Evolutionary conservation across 2,329 filamentous ascomycete species (phyloP).

Genomic region (Aspergillus oerlinghausenensis): DNA sequence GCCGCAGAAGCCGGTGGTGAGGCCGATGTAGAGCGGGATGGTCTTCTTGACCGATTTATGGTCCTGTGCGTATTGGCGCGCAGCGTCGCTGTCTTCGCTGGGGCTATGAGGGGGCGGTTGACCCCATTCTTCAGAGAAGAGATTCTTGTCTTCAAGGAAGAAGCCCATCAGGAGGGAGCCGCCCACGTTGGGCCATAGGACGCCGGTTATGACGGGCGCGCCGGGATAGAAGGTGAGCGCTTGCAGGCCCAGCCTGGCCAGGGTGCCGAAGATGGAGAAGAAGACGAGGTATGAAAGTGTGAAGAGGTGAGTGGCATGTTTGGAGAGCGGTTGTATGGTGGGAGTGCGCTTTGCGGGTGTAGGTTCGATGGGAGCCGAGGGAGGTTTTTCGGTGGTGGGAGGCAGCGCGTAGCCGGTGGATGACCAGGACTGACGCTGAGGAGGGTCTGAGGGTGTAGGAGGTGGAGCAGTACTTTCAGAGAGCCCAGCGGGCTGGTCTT

Average conservation of each 20-base stretch:
- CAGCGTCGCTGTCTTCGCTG: constrained; percentile 21
- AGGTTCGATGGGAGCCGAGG: constrained; percentile 9
- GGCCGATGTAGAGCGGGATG: constrained; percentile 80
- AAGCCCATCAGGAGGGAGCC: constrained; percentile 84
- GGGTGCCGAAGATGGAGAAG: constrained; percentile 78
- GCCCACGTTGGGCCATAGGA: constrained; percentile 82
- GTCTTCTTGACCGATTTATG: constrained; percentile 71
- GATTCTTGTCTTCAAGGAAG: constrained; percentile 68
- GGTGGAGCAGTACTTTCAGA: constrained; percentile 28
- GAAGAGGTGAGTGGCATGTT: constrained; percentile 57
- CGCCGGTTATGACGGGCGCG: constrained; percentile 67
- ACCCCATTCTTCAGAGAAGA: constrained; percentile 69
- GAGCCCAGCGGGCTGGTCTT: constrained; percentile 3
- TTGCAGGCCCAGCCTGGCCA: constrained; percentile 75
- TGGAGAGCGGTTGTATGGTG: constrained; percentile 38
- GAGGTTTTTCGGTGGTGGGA: constrained; percentile 14
- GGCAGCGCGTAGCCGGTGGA: constrained; percentile 24
- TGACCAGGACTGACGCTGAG: constrained; percentile 33
- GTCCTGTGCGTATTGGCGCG: constrained; percentile 38
- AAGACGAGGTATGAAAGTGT: constrained; percentile 77
- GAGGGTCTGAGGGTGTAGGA: neutral
- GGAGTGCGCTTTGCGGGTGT: constrained; percentile 9
- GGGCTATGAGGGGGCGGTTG: neutral
- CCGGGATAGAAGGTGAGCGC: constrained; percentile 75
- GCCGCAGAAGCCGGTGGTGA: constrained; percentile 83